These are phyloP conservation scores for Colletotrichum filicis DNA, from an alignment of 2,329 filamentous ascomycete genomes.

Conservation along the genomic window DNA sequence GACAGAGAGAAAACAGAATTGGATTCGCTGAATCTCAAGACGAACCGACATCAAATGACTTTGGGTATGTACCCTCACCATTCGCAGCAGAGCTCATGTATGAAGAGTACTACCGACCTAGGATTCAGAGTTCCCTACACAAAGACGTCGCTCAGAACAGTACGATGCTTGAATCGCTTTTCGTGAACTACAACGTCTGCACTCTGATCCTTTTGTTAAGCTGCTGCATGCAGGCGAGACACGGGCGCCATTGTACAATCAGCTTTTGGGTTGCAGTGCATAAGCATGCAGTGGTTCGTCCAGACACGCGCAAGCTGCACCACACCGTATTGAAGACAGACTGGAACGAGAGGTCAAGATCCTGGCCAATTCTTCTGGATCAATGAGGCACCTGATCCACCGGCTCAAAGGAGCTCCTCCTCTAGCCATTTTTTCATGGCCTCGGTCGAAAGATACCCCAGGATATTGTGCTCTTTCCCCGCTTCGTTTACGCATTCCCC, in stretches of 20 bases:
- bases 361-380: neutral
- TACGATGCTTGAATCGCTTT: too few relatives aligned
- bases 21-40: neutral
- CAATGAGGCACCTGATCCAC: neutral
- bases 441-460: neutral
- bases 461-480: neutral
- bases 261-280: neutral
- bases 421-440: neutral
- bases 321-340: neutral
- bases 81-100: too few relatives aligned
- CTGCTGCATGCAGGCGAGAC: neutral
- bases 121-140: too few relatives aligned
- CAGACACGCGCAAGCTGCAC: neutral
- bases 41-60: neutral
- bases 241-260: neutral
- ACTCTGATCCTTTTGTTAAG: neutral
- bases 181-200: too few relatives aligned
- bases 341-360: neutral
- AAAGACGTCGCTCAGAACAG: too few relatives aligned
- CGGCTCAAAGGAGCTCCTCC: neutral
- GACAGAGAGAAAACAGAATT: neutral
- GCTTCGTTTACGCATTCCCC: neutral
- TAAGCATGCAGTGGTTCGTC: neutral
- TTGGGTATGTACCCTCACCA: too few relatives aligned
- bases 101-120: too few relatives aligned